These are phyloP conservation scores for Nemophila menziesii DNA, from an alignment of 257 asterid species.

Conservation along the genomic window DNA sequence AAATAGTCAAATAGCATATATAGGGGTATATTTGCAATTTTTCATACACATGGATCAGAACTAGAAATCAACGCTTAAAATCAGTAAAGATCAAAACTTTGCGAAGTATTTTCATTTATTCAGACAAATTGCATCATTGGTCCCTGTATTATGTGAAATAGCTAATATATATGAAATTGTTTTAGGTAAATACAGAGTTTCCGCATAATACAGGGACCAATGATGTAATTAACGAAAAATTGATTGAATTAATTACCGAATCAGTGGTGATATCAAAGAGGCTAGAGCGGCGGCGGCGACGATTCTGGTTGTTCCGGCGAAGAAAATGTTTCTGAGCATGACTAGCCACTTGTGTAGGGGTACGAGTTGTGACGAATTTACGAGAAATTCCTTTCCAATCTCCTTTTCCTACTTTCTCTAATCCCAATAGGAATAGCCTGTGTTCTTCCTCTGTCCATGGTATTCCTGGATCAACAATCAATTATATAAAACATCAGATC, in stretches of 20 bases:
- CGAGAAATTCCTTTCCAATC: slow-evolving; percentile 90
- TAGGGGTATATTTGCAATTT: no score
- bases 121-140: no score
- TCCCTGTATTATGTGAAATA: no score
- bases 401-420: slow-evolving; percentile 73
- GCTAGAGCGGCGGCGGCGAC: slow-evolving; percentile 87
- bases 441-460: slow-evolving; percentile 95
- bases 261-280: slow-evolving; percentile 83
- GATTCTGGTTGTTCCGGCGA: slow-evolving; percentile 58
- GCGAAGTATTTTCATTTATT: no score
- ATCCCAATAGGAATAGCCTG: slow-evolving; percentile 66
- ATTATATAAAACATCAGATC: neutral
- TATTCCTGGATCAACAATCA: slow-evolving; percentile 34
- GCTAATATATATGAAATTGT: no score
- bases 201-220: neutral
- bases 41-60: no score
- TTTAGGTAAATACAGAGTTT: no score
- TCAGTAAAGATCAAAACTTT: no score
- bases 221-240: neutral
- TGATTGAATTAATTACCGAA: slow-evolving; percentile 33
- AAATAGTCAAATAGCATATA: no score
- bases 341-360: slow-evolving; percentile 94
- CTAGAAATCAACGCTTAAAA: no score
- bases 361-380: slow-evolving; percentile 74
- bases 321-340: slow-evolving; percentile 88